Evolutionary conservation across 805 yeast genomes (phyloP).

Genomic region (Saccharomycopsis fodiens): DNA sequence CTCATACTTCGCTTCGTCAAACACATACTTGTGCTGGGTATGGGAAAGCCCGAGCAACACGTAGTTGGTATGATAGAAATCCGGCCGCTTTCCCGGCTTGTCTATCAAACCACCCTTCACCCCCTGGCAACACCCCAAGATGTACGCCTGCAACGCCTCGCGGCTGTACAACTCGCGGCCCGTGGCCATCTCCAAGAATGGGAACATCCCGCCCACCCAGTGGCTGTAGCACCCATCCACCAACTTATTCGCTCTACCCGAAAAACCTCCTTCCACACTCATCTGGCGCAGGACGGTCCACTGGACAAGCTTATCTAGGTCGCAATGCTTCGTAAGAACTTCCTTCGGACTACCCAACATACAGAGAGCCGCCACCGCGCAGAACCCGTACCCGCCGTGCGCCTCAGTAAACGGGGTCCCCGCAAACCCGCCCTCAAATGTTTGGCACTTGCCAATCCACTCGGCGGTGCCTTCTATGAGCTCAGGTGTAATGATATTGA

Average conservation of each 20-base stretch:
- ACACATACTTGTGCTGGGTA: slow-evolving; percentile 38
- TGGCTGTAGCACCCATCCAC: slow-evolving; percentile 96
- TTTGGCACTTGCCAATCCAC: slow-evolving; percentile 70
- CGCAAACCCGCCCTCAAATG: slow-evolving; percentile 93
- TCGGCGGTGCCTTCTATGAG: slow-evolving; percentile 43
- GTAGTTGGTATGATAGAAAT: slow-evolving; percentile 88
- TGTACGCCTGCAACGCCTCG: slow-evolving; percentile 53
- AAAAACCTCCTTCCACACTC: slow-evolving; percentile 73
- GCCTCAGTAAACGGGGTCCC: slow-evolving; percentile 83
- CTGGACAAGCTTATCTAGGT: slow-evolving; percentile 42
- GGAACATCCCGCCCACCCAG: slow-evolving; percentile 83
- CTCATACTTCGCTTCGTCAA: slow-evolving; percentile 18
- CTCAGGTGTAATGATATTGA: slow-evolving; percentile 56
- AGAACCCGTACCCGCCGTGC: slow-evolving; percentile 94
- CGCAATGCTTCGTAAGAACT: slow-evolving; percentile 29
- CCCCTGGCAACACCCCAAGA: slow-evolving; percentile 69
- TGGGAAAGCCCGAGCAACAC: slow-evolving; percentile 66
- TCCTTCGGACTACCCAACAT: slow-evolving; percentile 35
- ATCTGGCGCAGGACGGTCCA: slow-evolving; percentile 75
- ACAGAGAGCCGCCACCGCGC: slow-evolving; percentile 66
- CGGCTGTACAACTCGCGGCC: slow-evolving; percentile 38
- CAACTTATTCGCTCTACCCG: slow-evolving; percentile 85
- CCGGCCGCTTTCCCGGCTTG: slow-evolving; percentile 76
- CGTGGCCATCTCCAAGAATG: slow-evolving; percentile 51
- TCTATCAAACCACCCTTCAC: slow-evolving; percentile 73